Percentiles rank a stretch among this genome's conserved stretches.
Evolutionary conservation across 2,329 filamentous ascomycete species (phyloP).

Genomic region (Botrytis fragariae): DNA sequence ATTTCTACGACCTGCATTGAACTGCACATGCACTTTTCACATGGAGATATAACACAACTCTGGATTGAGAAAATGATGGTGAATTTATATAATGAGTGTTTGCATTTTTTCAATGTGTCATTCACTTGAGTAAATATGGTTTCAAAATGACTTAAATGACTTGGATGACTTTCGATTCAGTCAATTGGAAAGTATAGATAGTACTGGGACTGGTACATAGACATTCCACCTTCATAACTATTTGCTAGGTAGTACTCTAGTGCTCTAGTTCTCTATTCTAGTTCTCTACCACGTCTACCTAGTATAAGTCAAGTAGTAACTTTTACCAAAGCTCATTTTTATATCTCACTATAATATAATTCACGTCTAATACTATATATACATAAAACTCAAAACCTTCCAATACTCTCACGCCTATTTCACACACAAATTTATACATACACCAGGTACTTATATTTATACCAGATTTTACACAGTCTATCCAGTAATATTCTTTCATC

Average conservation of each 20-base stretch:
- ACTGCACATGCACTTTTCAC: neutral
- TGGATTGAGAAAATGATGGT: neutral
- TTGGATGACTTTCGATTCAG: neutral
- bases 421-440: neutral
- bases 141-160: neutral
- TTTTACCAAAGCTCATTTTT: constrained; percentile 1
- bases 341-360: neutral
- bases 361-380: neutral
- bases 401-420: neutral
- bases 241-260: neutral
- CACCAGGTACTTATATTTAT: neutral
- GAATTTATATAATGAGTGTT: neutral
- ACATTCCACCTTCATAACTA: neutral
- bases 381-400: neutral
- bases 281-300: neutral
- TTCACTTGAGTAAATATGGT: neutral
- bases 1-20: neutral
- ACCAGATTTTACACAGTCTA: neutral
- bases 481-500: neutral
- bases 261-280: too few relatives aligned
- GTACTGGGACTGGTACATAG: neutral
- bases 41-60: too few relatives aligned
- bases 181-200: neutral
- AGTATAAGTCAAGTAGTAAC: neutral
- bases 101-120: neutral